Conservation (phyloP, 495 filamentous ascomycete genomes). For the Amniculicola lignicola region DNA sequence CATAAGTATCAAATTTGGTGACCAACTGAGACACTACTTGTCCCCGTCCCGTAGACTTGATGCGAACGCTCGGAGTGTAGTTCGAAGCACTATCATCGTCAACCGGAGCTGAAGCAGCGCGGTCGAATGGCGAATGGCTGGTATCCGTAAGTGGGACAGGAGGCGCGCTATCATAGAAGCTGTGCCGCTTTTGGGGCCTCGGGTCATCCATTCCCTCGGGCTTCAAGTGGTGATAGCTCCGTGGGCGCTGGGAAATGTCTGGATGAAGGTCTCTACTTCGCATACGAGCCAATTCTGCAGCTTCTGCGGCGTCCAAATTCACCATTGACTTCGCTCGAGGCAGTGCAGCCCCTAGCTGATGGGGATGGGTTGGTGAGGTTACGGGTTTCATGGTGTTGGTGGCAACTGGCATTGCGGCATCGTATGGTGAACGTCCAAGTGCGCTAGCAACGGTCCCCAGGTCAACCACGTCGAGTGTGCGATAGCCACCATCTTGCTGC, state of each 20-base stretch:
- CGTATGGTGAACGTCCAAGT: constrained; percentile 46
- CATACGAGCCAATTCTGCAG: constrained; percentile 41
- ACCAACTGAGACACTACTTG: constrained; percentile 24
- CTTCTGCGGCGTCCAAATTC: constrained; percentile 42
- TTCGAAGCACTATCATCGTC: neutral
- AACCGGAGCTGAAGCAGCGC: neutral
- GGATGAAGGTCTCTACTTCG: constrained; percentile 40
- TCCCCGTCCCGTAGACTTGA: constrained; percentile 14
- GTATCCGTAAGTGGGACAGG: constrained; percentile 36
- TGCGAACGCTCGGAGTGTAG: neutral
- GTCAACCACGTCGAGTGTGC: constrained; percentile 34
- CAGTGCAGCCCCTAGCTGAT: constrained; percentile 37
- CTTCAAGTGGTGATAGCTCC: constrained; percentile 30
- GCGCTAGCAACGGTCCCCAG: constrained; percentile 42
- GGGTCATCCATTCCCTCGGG: constrained; percentile 19
- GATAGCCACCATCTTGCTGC: constrained; percentile 7
- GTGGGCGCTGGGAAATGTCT: constrained; percentile 22
- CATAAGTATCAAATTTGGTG: constrained; percentile 18
- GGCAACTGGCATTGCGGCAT: constrained; percentile 38
- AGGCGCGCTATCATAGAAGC: constrained; percentile 23
- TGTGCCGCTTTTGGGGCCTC: constrained; percentile 7
- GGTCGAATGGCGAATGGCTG: neutral
- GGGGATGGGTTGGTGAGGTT: constrained; percentile 35
- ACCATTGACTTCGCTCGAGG: constrained; percentile 31
- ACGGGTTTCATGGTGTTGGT: neutral